Base-by-base conservation (phyloP, 352 stramenopile species). In the Thraustochytrium striatum region DNA sequence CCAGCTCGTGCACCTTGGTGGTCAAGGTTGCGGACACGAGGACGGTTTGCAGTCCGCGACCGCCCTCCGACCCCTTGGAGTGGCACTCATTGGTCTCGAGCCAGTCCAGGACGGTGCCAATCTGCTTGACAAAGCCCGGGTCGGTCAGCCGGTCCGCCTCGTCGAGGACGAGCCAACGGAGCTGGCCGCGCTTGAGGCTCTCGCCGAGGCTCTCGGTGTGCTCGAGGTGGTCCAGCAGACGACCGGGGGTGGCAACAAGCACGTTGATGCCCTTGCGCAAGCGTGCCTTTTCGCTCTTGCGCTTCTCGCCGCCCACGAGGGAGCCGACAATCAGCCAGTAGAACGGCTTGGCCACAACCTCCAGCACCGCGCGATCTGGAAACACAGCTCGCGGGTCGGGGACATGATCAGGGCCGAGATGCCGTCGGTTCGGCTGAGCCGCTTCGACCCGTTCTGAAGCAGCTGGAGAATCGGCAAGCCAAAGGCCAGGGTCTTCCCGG, bases 191-290 rank as follows among this genome's bases (percentile, higher is more conserved):
- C 43, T 70, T n/a, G 1, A 57, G 69, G 39, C 28, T 78, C 28
- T 62, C 61, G n/a, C 88, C 62, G 36, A 93, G 85, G 33, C 79
- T 86, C 78, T 91, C 85, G n/a, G 88, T 93, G 73, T 90, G 85
- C 38, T 82, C 79, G 33, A 93, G 82, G 81, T 94, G 89, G 83
- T 94, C 88, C 36, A 92, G 81, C 3, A 95, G 81, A 36, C 90
- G 81, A 39, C 90, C 90, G n/a, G 90, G 90, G 38, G 97, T 99
- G 8, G 94, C 95, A 65, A 99, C 92, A 2, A 99, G 73, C 70
- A 99, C 95, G 83, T 97, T 98, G 21, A 99, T 93, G n/a, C 92
- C 92, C 81, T 97, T 96, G 32, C 90, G 87, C 88, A 94, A 16
- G 82, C 87, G 82, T 33, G 87, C 87, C 84, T 96, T 96, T 86